A percentile compares a stretch with the other conserved stretches of the same genome.
Evolutionary conservation across 2,329 filamentous ascomycete species (phyloP).

Genomic region (Talaromyces islandicus): DNA sequence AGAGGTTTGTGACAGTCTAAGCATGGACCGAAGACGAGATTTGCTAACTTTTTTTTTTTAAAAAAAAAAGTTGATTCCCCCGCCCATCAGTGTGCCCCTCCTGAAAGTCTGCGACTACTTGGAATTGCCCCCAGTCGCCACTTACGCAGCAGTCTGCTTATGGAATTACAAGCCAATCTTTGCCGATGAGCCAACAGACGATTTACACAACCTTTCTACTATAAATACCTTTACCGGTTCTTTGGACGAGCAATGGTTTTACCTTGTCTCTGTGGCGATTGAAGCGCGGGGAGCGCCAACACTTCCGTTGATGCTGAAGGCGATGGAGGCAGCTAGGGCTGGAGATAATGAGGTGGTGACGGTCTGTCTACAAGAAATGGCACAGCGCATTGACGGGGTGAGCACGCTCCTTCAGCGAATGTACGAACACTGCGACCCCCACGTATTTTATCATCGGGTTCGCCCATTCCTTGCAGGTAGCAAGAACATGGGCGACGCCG

Average conservation of each 20-base stretch:
- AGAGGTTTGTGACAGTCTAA: conserved; percentile 48
- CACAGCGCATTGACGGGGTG: conserved; percentile 82
- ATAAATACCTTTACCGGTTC: conserved; percentile 89
- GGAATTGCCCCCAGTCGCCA: conserved; percentile 86
- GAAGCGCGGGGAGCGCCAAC: conserved; percentile 85
- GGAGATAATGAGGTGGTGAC: conserved; percentile 67
- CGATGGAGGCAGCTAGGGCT: conserved; percentile 71
- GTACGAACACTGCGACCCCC: conserved; percentile 92
- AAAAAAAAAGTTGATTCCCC: conserved; percentile 64
- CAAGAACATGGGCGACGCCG: conserved; percentile 96
- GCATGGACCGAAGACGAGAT: background rate
- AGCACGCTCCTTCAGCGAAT: conserved; percentile 74
- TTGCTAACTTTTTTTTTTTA: background rate
- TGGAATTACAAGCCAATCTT: conserved; percentile 98
- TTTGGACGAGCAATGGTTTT: conserved; percentile 98
- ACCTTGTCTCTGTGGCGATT: conserved; percentile 89
- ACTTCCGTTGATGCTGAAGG: conserved; percentile 80
- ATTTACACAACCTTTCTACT: conserved; percentile 80
- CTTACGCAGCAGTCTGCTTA: conserved; percentile 82
- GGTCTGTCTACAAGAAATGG: conserved; percentile 70
- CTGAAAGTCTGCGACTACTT: conserved; percentile 69
- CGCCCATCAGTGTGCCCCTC: conserved; percentile 76
- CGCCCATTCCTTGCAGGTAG: conserved; percentile 93
- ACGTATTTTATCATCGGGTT: conserved; percentile 92
- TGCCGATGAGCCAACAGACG: conserved; percentile 70